Evolutionary conservation across 805 yeast species (phyloP), one percentile per base, ranked within the genome.

Genomic region (Suhomyces sp.): DNA sequence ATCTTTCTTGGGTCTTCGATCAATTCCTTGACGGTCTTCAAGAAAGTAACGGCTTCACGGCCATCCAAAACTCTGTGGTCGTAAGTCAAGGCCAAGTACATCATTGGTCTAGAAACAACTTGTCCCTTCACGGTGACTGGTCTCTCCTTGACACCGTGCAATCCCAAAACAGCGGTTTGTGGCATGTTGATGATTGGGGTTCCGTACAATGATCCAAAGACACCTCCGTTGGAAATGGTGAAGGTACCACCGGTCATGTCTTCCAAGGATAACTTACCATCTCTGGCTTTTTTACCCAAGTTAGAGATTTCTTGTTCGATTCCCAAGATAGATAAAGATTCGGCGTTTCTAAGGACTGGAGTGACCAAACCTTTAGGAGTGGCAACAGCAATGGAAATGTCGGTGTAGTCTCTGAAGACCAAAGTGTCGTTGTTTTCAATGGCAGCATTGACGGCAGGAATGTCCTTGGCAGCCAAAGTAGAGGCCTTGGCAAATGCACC

Each of bases 211-310:
- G 98, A 94, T 58, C 99, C 99, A 66, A 94, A 94, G 53, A 94
- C 97, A 74, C 99, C 99, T 72, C 99, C 99, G 78, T 94, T 94
- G 51, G 98, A 94, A 65, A 94, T 94, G 66, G 99, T 94, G 81
- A 94, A 92, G 54, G 98, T 92, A 73, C 99, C 99, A 72, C 99
- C 99, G 55, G 97, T 83, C 98, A 94, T 93, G 74, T 94, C 99
- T 80, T 94, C 99, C 59, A 94, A 76, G 51, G 97, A 89, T 68
- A 94, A 82, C 78, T 94, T 92, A 67, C 94, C 94, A 70, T 93
- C 98, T 75, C 98, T 89, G 57, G 99, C 99, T 78, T 90, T 93
- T 68, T 77, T 78, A 75, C 97, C 94, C 65, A 94, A 80, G 61
- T 76, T 74, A 51, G 83, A 69, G 60, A 94, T 93, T 73, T 89